These are phyloP conservation scores for Diaporthe helianthi DNA, from an alignment of 2,329 filamentous ascomycete species.

Conservation along the genomic window DNA sequence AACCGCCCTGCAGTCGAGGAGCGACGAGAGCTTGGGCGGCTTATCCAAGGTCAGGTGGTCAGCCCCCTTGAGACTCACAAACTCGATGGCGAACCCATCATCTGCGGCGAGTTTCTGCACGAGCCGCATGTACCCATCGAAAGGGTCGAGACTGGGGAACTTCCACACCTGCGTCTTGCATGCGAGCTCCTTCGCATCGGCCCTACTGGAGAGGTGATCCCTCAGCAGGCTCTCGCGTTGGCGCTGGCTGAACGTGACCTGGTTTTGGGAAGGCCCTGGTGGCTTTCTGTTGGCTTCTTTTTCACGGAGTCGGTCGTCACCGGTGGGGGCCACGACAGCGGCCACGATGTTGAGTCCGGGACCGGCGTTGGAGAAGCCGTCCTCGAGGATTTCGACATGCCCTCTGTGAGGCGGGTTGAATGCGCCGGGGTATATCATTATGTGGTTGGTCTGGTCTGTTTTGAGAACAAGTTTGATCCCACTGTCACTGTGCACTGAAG, in stretches of 20 bases:
- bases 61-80: not conserved
- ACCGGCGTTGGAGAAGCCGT: not conserved
- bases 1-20: not conserved
- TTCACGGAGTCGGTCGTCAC: not conserved
- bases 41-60: not conserved
- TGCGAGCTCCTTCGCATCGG: not conserved
- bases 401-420: not conserved
- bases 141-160: not conserved
- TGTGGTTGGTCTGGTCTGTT: not conserved
- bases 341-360: not conserved
- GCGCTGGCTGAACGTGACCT: not conserved
- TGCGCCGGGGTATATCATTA: not conserved
- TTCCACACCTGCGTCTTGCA: not conserved
- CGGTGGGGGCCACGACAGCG: not conserved
- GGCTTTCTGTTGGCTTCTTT: not conserved
- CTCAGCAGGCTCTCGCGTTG: not conserved
- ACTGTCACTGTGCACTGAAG: no score
- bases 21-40: not conserved
- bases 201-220: not conserved
- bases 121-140: not conserved
- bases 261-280: fast-evolving
- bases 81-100: not conserved
- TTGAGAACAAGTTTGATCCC: not conserved
- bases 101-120: not conserved
- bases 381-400: not conserved